Evolutionary conservation across 371 early-diverging fungal species (phyloP), one percentile per base, ranked within the genome.

Genomic region (Smittium culicis): DNA sequence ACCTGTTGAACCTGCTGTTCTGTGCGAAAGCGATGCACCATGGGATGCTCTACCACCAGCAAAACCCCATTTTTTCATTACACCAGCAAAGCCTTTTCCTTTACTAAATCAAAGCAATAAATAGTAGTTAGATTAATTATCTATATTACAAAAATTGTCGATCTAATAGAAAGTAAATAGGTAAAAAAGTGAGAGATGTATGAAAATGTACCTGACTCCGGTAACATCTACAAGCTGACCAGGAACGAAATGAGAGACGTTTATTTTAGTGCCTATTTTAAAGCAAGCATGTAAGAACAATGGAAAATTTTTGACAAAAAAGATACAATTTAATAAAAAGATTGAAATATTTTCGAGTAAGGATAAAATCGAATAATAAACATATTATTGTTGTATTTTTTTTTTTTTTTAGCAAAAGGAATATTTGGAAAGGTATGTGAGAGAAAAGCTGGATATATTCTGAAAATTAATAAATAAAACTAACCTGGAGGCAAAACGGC

Each of bases 21-120:
- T 83, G 79, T 97, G 98, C 25, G 92, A 80, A 29, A 92, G 77
- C 17, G 97, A 94, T 29, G 83, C 86, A 83, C 98, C 98, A 78
- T 97, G 97, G 63, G 94, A 86, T 28, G 97, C 97, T 28, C 87
- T 86, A 65, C 88, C 84, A 76, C 97, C 98, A 61, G 82, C 84
- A 73, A 96, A 96, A 55, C 91, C 91, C 86, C 90, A 91, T 75
- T 94, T 85, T 82, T 96, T 96, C 95, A 96, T 96, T 2, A 86
- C 94, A 75, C 98, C 98, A 72, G 90, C 90, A 79, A 96, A 96
- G 31, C 97, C 97, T 77, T 96, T 96, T 67, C 93, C 96, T 65
- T 88, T 84, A 28, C 90, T 91, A 64, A 11, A n/a, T n/a, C n/a
- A n/a, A n/a, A n/a, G n/a, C n/a, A n/a, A n/a, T n/a, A n/a, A n/a